Conservation (phyloP, 2,329 filamentous ascomycete species). For the Fusarium sterilihyphosum region DNA sequence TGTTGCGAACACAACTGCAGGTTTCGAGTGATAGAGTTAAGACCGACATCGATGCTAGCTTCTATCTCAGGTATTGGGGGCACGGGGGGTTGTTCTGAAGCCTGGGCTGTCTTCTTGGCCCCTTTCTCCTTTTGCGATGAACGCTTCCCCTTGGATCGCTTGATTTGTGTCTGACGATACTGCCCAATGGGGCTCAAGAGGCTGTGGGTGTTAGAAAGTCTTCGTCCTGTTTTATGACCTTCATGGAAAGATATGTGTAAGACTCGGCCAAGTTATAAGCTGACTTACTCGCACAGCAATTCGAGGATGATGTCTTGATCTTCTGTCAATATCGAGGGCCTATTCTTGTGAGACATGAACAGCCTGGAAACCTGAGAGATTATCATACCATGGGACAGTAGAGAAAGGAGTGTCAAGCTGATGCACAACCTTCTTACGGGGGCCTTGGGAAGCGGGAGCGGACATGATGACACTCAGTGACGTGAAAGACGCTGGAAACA, state of each 20-base stretch:
- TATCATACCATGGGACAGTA: constrained; percentile 64
- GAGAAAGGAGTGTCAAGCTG: constrained; percentile 75
- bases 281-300: constrained; percentile 70
- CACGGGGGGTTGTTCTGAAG: constrained; percentile 44
- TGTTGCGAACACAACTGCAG: constrained; percentile 58
- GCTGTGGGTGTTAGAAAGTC: constrained; percentile 50
- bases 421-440: constrained; percentile 67
- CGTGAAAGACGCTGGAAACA: background rate
- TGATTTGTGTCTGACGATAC: constrained; percentile 64
- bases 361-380: background rate
- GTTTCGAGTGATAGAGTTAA: constrained; percentile 69
- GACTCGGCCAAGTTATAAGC: background rate
- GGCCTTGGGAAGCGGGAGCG: constrained; percentile 30
- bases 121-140: constrained; percentile 61
- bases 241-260: background rate
- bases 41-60: constrained; percentile 70
- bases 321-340: constrained; percentile 67
- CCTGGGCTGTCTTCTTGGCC: constrained; percentile 39
- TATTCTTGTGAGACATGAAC: constrained; percentile 46
- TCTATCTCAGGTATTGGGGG: constrained; percentile 60
- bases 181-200: constrained; percentile 71
- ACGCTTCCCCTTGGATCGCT: constrained; percentile 70
- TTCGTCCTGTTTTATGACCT: background rate
- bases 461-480: constrained; percentile 37
- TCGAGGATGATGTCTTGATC: constrained; percentile 74